phyloP scores from a whole-genome alignment of 1,284 basidiomycete genomes.

The Puccinia hordei region DNA sequence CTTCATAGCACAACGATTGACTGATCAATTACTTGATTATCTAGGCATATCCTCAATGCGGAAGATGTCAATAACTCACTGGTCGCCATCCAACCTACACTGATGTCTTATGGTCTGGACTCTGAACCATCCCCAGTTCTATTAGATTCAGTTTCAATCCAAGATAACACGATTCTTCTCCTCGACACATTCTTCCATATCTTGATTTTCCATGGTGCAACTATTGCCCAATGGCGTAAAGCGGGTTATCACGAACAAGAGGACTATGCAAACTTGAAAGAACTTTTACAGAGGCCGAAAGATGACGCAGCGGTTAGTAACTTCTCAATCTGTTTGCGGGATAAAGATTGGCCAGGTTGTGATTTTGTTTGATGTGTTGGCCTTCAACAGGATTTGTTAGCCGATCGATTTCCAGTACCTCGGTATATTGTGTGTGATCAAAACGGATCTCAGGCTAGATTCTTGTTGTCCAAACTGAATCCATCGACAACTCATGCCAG shows the following conservation, averaged over 20 bases:
- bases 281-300: slow-evolving; percentile 81
- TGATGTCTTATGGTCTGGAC: slow-evolving; percentile 98
- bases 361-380: not conserved
- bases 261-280: slow-evolving; percentile 97
- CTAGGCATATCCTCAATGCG: slow-evolving; percentile 89
- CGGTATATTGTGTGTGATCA: slow-evolving; percentile 98
- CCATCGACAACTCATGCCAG: slow-evolving; percentile 97
- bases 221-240: slow-evolving; percentile 96
- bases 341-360: not conserved
- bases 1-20: not conserved
- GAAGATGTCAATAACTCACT: slow-evolving; percentile 99
- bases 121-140: slow-evolving; percentile 85
- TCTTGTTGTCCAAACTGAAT: slow-evolving; percentile 93
- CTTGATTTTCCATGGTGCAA: slow-evolving; percentile 98
- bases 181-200: slow-evolving; percentile 99
- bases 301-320: slow-evolving; percentile 63
- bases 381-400: slow-evolving; percentile 74
- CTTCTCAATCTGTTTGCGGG: not conserved
- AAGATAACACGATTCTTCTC: slow-evolving; percentile 93
- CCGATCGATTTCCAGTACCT: slow-evolving; percentile 93
- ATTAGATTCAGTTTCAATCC: slow-evolving; percentile 95
- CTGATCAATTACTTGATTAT: slow-evolving; percentile 31
- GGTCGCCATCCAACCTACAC: slow-evolving; percentile 99
- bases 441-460: slow-evolving; percentile 94
- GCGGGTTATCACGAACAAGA: slow-evolving; percentile 99